phyloP scores from a whole-genome alignment of 1,139 yeast genomes.

The Debaryomyces subglobosus region DNA sequence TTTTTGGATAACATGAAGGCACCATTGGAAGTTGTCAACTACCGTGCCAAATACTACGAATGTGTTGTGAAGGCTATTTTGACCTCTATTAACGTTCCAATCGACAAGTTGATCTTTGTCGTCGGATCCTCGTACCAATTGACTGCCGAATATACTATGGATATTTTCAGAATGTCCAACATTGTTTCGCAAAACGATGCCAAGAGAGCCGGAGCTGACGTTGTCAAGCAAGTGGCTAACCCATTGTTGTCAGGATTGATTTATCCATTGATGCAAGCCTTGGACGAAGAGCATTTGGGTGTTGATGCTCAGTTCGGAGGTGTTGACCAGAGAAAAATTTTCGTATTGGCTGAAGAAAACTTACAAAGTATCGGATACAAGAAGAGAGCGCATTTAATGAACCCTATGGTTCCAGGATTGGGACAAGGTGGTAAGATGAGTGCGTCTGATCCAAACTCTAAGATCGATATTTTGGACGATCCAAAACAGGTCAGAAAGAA shows the following conservation, averaged over 20 bases:
- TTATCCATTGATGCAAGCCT: slow-evolving; percentile 98
- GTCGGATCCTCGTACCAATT: slow-evolving; percentile 90
- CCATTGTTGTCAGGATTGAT: slow-evolving; percentile 92
- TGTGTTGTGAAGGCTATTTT: slow-evolving; percentile 80
- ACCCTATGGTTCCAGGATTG: slow-evolving; percentile 97
- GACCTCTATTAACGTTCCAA: slow-evolving; percentile 85
- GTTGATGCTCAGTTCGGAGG: slow-evolving; percentile 98
- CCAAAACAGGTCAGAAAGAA: slow-evolving; percentile 89
- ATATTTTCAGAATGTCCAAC: slow-evolving; percentile 81
- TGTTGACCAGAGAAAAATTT: slow-evolving; percentile 97
- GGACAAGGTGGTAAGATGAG: slow-evolving; percentile 99
- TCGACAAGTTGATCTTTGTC: slow-evolving; percentile 81
- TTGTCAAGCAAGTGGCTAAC: slow-evolving; percentile 94
- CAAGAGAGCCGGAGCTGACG: slow-evolving; percentile 99
- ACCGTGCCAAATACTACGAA: slow-evolving; percentile 91
- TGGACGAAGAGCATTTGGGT: slow-evolving; percentile 88
- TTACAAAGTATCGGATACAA: slow-evolving; percentile 86
- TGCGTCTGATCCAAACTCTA: slow-evolving; percentile 97
- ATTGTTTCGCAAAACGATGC: slow-evolving; percentile 92
- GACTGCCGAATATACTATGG: slow-evolving; percentile 78
- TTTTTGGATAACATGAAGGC: slow-evolving; percentile 98
- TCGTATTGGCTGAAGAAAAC: slow-evolving; percentile 95
- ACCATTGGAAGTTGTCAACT: slow-evolving; percentile 84
- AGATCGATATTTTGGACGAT: slow-evolving; percentile 88
- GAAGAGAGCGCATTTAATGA: slow-evolving; percentile 98